Conservation (phyloP, 805 yeast species). For the Saccharomycopsis babjevae region DNA sequence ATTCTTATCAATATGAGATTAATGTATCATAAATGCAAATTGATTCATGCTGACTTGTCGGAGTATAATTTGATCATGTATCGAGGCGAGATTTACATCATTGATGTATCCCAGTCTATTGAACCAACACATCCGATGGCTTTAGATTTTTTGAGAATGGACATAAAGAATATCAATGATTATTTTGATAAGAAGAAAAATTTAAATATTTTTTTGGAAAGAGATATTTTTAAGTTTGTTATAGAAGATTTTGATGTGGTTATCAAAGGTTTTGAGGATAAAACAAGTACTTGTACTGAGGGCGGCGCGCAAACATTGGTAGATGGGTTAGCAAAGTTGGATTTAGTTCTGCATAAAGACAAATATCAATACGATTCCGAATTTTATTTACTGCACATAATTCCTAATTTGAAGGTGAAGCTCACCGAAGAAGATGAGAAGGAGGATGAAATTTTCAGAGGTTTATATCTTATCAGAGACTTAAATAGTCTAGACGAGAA, state of each 20-base stretch:
- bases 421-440: constrained; percentile 41
- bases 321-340: constrained; percentile 25
- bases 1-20: constrained; percentile 78
- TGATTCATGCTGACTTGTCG: constrained; percentile 93
- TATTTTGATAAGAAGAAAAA: constrained; percentile 65
- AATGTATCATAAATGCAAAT: constrained; percentile 76
- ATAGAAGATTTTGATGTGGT: constrained; percentile 36
- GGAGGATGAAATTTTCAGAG: constrained; percentile 83
- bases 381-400: constrained; percentile 31
- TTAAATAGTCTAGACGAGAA: constrained; percentile 81
- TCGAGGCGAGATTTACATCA: constrained; percentile 71
- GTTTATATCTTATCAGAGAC: constrained; percentile 66
- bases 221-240: constrained; percentile 69
- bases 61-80: constrained; percentile 84
- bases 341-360: constrained; percentile 17
- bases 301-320: constrained; percentile 17
- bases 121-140: constrained; percentile 98
- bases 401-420: constrained; percentile 49
- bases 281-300: neutral
- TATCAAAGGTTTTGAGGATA: constrained; percentile 18
- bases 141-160: constrained; percentile 91
- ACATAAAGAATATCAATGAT: constrained; percentile 88
- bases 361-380: constrained; percentile 26
- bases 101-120: constrained; percentile 95
- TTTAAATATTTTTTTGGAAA: constrained; percentile 71